A percentile compares a stretch with the other conserved stretches of the same genome.
Evolutionary conservation across 2,329 filamentous ascomycete species (phyloP).

Genomic region (Botrytis elliptica): DNA sequence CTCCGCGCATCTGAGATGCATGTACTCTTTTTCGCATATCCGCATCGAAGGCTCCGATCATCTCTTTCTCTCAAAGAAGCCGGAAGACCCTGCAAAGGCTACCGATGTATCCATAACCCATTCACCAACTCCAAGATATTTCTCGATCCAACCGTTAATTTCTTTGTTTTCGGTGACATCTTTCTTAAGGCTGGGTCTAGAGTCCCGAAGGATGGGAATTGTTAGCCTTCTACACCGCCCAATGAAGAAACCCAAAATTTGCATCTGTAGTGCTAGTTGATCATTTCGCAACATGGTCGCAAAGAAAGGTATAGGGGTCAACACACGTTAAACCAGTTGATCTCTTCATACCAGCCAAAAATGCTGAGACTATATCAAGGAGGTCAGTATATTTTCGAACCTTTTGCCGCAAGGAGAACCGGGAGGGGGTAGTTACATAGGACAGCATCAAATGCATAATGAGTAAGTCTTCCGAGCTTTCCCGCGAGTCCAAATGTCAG

Average conservation of each 20-base stretch:
- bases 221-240: conserved; percentile 44
- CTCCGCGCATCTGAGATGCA: conserved; percentile 3
- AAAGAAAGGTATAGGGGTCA: conserved; percentile 7
- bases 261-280: neutral
- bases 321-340: conserved; percentile 97
- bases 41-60: conserved; percentile 40
- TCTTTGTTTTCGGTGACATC: conserved; percentile 84
- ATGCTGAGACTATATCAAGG: conserved; percentile 72
- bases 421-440: conserved; percentile 59
- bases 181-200: conserved; percentile 78
- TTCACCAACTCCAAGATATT: conserved; percentile 91
- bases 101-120: conserved; percentile 98
- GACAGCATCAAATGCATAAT: conserved; percentile 95
- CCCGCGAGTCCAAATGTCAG: conserved; percentile 66
- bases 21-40: neutral
- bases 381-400: neutral
- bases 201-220: conserved; percentile 43
- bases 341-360: conserved; percentile 94
- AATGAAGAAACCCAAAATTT: neutral
- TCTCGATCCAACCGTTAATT: conserved; percentile 83
- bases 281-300: neutral
- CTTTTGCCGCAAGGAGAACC: neutral
- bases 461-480: conserved; percentile 88
- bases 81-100: conserved; percentile 81
- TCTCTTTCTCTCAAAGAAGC: conserved; percentile 88